phyloP scores from a whole-genome alignment of 345 rosid species.

The Crucihimalaya himalaica region DNA sequence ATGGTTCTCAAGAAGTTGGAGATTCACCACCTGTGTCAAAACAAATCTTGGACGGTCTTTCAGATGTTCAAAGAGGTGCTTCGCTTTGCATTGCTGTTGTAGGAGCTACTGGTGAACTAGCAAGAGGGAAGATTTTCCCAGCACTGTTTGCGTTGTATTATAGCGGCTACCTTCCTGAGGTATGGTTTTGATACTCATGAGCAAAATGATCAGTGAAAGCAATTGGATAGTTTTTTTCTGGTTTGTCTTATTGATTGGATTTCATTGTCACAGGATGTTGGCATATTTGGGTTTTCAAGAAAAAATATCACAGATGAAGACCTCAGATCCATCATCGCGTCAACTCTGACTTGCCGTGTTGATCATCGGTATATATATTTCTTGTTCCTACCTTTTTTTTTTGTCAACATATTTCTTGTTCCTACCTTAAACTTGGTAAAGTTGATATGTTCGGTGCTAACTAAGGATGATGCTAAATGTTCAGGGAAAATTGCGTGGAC shows the following conservation, averaged over 20 bases:
- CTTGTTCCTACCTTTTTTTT: conserved; percentile 22
- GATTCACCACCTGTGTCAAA: conserved; percentile 11
- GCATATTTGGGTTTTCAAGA: conserved; percentile 75
- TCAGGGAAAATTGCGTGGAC: conserved; percentile 65
- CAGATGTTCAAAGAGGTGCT: conserved; percentile 40
- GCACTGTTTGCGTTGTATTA: conserved; percentile 77
- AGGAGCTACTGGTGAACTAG: conserved; percentile 81
- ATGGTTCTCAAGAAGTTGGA: conserved; percentile 18
- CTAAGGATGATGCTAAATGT: conserved; percentile 18
- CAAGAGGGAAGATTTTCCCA: conserved; percentile 65
- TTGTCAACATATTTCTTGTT: conserved; percentile 34
- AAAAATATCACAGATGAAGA: conserved; percentile 69
- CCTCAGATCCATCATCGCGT: conserved; percentile 65
- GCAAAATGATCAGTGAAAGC: neutral
- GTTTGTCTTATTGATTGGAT: conserved; percentile 19
- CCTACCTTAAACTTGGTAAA: neutral
- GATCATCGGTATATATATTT: conserved; percentile 61
- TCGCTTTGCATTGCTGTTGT: conserved; percentile 74
- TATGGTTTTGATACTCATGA: conserved; percentile 29
- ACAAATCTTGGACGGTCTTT: conserved; percentile 28
- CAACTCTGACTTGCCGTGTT: conserved; percentile 70
- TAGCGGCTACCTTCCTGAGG: conserved; percentile 84
- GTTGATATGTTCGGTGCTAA: neutral
- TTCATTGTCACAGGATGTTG: conserved; percentile 55
- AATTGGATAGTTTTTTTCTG: neutral